These are phyloP conservation scores for Rhytidiadelphus loreus DNA, from an alignment of 225 moss, liverwort and hornwort species.

Conservation along the genomic window DNA sequence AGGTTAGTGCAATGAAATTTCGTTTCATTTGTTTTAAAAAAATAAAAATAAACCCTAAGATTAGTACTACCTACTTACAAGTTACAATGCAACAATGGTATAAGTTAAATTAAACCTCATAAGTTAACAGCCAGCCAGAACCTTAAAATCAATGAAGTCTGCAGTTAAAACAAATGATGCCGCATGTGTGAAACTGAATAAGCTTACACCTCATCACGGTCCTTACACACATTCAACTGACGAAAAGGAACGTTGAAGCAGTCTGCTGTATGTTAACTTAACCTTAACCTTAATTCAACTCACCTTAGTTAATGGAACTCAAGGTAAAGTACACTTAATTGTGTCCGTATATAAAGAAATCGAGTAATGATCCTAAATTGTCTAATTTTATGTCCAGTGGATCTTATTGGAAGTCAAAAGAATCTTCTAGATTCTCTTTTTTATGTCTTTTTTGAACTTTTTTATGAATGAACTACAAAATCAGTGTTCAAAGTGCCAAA, in stretches of 20 bases:
- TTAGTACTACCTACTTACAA: background rate
- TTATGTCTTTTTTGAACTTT: background rate
- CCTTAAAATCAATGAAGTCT: background rate
- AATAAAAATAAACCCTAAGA: too few species aligned
- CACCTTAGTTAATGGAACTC: background rate
- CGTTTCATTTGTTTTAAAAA: too few species aligned
- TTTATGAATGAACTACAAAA: background rate
- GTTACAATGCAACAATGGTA: background rate
- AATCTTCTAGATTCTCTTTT: background rate
- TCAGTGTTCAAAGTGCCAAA: background rate
- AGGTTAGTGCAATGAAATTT: too few species aligned
- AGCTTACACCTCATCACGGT: background rate
- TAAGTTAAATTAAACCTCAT: background rate
- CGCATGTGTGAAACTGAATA: background rate
- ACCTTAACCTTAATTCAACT: background rate
- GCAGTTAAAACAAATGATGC: background rate
- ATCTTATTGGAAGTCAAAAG: background rate
- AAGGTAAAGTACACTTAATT: background rate
- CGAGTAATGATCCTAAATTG: background rate
- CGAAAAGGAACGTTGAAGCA: background rate
- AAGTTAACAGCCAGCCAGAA: background rate
- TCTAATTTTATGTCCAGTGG: background rate
- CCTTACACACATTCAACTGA: background rate
- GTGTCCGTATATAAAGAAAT: background rate
- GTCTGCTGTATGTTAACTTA: too few species aligned